Base-by-base conservation (phyloP, 257 asterid species). In the Fraxinus americana region DNA sequence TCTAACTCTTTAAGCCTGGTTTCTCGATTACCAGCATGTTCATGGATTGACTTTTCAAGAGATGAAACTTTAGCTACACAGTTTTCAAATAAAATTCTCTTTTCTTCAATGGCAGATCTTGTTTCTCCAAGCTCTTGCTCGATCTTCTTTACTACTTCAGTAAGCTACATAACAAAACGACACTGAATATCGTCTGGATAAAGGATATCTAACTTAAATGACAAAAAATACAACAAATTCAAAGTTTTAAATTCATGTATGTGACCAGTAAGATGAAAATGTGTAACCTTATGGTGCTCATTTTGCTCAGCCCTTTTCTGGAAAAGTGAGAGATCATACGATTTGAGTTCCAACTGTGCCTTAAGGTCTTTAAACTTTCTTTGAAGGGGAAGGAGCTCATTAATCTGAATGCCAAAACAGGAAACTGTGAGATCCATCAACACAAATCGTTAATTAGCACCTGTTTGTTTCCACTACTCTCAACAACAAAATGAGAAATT, bases 261-360 rank as follows among this genome's bases (percentile, higher is more conserved):
- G 81, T 74, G 29, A 17, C 45, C 65, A 41, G 73, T 68, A 77
- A 48, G 65, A 43, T 72, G 16, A 52, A 34, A 76, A 80, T 74
- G 73, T 29, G 34, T 85, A 81, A 96, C 99, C 99, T 96, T 94
- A 83, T 96, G 98, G 86, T 96, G 97, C 90, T 93, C 99, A 78
- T 91, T 92, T 79, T 96, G 98, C 88, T 90, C 92, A 21, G 97
- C 97, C 89, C 98, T 88, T 84, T 82, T 88, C 88, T 93, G 96
- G 57, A 85, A 75, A 81, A 96, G 90, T 38, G 94, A 88, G 77
- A 96, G 97, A 80, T 96, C 99, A 82, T 92, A 93, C 67, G 95
- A 88, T 86, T 94, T 91, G 87, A 96, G 97, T 85, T 92, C 99
- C 82, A 92, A 78, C 81, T 92, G 92, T 74, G 90, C 82, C 89